Evolutionary conservation across 805 yeast species (phyloP).

Genomic region (Ogataea zsoltii): DNA sequence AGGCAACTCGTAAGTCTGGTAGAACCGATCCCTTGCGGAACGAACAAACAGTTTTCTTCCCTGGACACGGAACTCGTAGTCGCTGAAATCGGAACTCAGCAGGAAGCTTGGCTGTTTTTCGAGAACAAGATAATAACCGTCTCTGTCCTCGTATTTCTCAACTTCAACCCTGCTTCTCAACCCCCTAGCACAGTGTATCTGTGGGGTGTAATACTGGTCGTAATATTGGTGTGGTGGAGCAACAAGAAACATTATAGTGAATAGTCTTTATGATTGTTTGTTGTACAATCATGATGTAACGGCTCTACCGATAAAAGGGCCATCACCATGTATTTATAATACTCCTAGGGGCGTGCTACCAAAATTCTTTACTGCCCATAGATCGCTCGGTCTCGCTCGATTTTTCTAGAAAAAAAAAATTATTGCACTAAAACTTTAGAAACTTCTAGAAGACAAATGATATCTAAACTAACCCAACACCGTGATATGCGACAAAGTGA

Average conservation of each 20-base stretch:
- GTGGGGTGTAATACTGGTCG: slow-evolving; percentile 1
- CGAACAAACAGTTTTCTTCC: slow-evolving; percentile 20
- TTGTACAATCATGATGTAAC: too few species aligned
- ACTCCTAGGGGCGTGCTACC: neutral
- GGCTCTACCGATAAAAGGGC: too few species aligned
- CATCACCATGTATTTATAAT: neutral
- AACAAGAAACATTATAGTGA: slow-evolving; percentile 21
- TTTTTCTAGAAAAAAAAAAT: slow-evolving; percentile 13
- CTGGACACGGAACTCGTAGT: slow-evolving; percentile 26
- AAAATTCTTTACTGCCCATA: slow-evolving; percentile 10
- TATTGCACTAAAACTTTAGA: neutral
- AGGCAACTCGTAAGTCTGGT: slow-evolving; percentile 26
- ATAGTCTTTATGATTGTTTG: neutral
- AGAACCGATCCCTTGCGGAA: slow-evolving; percentile 25
- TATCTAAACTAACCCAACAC: neutral
- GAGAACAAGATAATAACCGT: slow-evolving; percentile 26
- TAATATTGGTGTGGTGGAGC: slow-evolving; percentile 10
- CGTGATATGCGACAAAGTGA: neutral
- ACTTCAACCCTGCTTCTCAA: slow-evolving; percentile 11
- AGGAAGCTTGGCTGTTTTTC: slow-evolving; percentile 17
- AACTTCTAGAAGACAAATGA: slow-evolving; percentile 13
- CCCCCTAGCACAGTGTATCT: slow-evolving; percentile 3
- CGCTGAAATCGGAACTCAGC: slow-evolving; percentile 20
- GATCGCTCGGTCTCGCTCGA: slow-evolving; percentile 6
- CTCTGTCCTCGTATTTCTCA: slow-evolving; percentile 19